A percentile compares a stretch with the other conserved stretches of the same genome.
These are phyloP conservation scores for thale cress (Arabidopsis thaliana) DNA, from an alignment of 345 rosid genomes.

Conservation along the genomic window TAIR10.1 NC_003074.8:5499001-5499500, in stretches of 20 bases:
- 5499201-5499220: neutral
- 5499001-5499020: slow-evolving; percentile 61
- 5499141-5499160: slow-evolving; percentile 24
- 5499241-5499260: neutral
- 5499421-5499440: too few relatives aligned
- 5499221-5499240: neutral
- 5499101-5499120: neutral
- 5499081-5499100: neutral
- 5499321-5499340: too few relatives aligned
- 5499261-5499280: neutral
- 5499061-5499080: slow-evolving; percentile 4
- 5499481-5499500: too few relatives aligned
- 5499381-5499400: too few relatives aligned
- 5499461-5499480: too few relatives aligned
- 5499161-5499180: neutral
- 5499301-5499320: neutral
- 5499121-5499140: slow-evolving; percentile 7
- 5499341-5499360: too few relatives aligned
- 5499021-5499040: slow-evolving; percentile 80
- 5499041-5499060: slow-evolving; percentile 72
- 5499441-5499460: too few relatives aligned
- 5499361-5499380: too few relatives aligned
- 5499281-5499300: slow-evolving; percentile 5
- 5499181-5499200: neutral
- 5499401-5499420: too few relatives aligned